Evolutionary conservation across 352 stramenopile species (phyloP).

Genomic region (Globisporangium cylindrosporum): DNA sequence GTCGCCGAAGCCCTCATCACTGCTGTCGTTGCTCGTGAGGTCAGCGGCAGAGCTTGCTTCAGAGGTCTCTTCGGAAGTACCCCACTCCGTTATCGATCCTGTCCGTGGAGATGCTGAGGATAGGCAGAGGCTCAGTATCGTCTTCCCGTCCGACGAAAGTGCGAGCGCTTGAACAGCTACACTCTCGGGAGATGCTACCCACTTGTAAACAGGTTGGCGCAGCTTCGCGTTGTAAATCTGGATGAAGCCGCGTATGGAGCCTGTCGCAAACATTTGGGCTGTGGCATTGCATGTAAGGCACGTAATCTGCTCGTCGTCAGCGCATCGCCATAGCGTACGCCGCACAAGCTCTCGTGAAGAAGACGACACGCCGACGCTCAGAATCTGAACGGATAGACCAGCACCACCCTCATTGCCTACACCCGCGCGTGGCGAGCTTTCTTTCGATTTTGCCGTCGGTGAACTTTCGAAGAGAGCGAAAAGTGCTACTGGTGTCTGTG

Average conservation of each 20-base stretch:
- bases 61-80: slow-evolving; percentile 6
- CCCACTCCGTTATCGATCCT: slow-evolving; percentile 14
- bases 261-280: slow-evolving; percentile 10
- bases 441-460: not conserved
- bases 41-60: slow-evolving; percentile 1
- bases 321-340: slow-evolving; percentile 4
- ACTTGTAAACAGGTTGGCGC: slow-evolving; percentile 13
- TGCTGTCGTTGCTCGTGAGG: slow-evolving; percentile 14
- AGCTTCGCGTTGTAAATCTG: slow-evolving; percentile 15
- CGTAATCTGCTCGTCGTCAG: slow-evolving; percentile 3
- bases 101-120: not conserved
- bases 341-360: not conserved
- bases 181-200: not conserved
- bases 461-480: not conserved
- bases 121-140: slow-evolving; percentile 8
- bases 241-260: slow-evolving; percentile 1
- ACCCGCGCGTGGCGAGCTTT: not conserved
- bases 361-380: not conserved
- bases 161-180: slow-evolving; percentile 10
- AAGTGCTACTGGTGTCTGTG: not conserved
- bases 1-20: slow-evolving; percentile 1
- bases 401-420: too few relatives aligned
- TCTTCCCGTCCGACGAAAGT: slow-evolving; percentile 7
- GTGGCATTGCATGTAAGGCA: slow-evolving; percentile 7
- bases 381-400: not conserved